These are phyloP conservation scores for Populus nigra DNA, from an alignment of 345 rosid genomes.

Conservation along the genomic window DNA sequence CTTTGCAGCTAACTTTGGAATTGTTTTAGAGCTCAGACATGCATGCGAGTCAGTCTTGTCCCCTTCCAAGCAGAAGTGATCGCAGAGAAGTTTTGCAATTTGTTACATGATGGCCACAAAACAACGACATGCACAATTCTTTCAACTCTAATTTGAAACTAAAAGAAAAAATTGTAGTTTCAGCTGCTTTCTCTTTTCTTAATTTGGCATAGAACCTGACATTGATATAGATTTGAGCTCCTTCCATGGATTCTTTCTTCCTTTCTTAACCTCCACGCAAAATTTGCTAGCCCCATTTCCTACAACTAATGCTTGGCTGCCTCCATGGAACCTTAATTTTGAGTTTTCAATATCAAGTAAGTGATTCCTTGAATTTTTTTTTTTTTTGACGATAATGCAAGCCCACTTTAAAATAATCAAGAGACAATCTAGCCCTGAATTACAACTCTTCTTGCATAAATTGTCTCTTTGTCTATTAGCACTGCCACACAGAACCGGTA, in stretches of 20 bases:
- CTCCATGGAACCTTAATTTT: neutral
- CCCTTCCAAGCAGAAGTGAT: neutral
- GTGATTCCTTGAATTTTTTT: neutral
- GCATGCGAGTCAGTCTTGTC: neutral
- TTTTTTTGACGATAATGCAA: neutral
- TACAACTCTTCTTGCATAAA: neutral
- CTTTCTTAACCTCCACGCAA: neutral
- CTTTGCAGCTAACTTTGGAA: neutral
- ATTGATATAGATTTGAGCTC: neutral
- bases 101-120: neutral
- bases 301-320: neutral
- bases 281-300: neutral
- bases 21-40: neutral
- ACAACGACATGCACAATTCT: neutral
- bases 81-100: neutral
- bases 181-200: neutral
- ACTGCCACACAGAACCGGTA: neutral
- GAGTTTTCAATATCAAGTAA: neutral
- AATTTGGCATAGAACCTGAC: neutral
- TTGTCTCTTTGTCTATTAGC: neutral
- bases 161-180: neutral
- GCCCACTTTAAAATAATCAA: neutral
- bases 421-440: neutral
- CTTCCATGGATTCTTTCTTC: neutral
- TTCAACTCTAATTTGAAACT: neutral